Percentiles rank a stretch among this genome's conserved stretches.
phyloP scores from a whole-genome alignment of 1,284 basidiomycete species.

The Cryptococcus sp. region DNA sequence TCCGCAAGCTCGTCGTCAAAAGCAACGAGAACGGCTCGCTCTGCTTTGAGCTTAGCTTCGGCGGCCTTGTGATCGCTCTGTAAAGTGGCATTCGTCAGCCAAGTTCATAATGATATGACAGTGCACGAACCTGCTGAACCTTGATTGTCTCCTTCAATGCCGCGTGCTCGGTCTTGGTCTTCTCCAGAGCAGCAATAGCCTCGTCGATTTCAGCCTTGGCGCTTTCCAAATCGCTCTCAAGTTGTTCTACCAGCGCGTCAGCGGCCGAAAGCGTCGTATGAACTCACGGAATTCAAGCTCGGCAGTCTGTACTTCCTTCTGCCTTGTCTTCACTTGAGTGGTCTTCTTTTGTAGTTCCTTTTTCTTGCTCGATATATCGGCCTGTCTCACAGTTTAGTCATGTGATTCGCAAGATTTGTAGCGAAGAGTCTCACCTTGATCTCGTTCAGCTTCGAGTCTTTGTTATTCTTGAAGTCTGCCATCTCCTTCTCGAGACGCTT shows the following conservation, averaged over 20 bases:
- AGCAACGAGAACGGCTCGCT: slow-evolving; percentile 78
- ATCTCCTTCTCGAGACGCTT: slow-evolving; percentile 92
- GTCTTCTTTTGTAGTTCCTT: slow-evolving; percentile 76
- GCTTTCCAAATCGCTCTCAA: slow-evolving; percentile 71
- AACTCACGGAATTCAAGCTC: slow-evolving; percentile 77
- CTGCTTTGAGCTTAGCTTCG: slow-evolving; percentile 72
- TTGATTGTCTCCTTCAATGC: slow-evolving; percentile 62
- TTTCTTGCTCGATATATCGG: slow-evolving; percentile 78
- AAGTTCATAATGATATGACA: neutral
- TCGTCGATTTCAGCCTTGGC: slow-evolving; percentile 65
- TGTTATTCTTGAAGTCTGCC: slow-evolving; percentile 98
- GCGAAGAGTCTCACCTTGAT: slow-evolving; percentile 66
- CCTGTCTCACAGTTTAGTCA: slow-evolving; percentile 54
- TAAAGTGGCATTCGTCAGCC: slow-evolving; percentile 40
- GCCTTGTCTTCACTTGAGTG: slow-evolving; percentile 76
- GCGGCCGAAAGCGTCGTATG: neutral
- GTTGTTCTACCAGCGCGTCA: slow-evolving; percentile 63
- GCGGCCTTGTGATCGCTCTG: slow-evolving; percentile 66
- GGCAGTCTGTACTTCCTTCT: slow-evolving; percentile 86
- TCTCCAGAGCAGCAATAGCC: slow-evolving; percentile 62
- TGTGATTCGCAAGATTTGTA: neutral
- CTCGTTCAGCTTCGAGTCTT: slow-evolving; percentile 93
- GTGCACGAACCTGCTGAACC: slow-evolving; percentile 59
- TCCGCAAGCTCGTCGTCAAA: slow-evolving; percentile 86
- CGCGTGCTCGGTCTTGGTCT: slow-evolving; percentile 54